phyloP scores from a whole-genome alignment of 345 rosid genomes.

The Salix dunnii region DNA sequence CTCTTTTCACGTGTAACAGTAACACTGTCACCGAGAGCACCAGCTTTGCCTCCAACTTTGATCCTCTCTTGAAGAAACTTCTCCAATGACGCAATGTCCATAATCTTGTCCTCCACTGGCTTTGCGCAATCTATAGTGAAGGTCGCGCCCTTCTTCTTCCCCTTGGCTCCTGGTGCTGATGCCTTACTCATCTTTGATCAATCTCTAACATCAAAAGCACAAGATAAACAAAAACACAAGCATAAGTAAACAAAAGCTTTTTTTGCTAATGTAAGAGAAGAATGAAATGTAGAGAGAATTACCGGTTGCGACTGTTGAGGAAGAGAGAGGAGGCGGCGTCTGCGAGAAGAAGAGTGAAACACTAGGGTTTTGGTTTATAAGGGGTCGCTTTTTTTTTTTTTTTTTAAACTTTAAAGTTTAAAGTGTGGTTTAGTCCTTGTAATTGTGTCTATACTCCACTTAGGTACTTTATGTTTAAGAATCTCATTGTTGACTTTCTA shows the following conservation, averaged over 20 bases:
- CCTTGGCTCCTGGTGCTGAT: conserved; percentile 15
- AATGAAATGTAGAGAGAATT: background rate
- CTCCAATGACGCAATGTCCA: conserved; percentile 70
- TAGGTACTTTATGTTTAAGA: background rate
- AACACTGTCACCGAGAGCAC: conserved; percentile 61
- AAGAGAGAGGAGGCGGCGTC: background rate
- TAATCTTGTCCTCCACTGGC: conserved; percentile 73
- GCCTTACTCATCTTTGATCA: conserved; percentile 8
- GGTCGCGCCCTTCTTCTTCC: conserved; percentile 53
- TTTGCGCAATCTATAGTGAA: conserved; percentile 58
- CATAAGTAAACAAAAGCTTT: background rate
- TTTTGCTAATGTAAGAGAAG: background rate
- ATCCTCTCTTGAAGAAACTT: conserved; percentile 74
- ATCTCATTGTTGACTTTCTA: background rate
- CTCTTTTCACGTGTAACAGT: conserved; percentile 42
- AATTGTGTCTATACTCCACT: background rate
- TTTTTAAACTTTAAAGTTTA: background rate
- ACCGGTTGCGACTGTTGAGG: background rate
- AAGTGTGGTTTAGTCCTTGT: background rate
- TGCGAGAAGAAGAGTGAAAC: no score
- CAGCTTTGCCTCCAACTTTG: conserved; percentile 75
- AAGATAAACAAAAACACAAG: background rate
- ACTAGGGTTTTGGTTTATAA: conserved; percentile 3
- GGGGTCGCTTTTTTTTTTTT: no score
- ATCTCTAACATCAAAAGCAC: background rate